A percentile compares a stretch with the other conserved stretches of the same genome.
phyloP scores from a whole-genome alignment of 129 eudicot species.

The Dittrichia graveolens region DNA sequence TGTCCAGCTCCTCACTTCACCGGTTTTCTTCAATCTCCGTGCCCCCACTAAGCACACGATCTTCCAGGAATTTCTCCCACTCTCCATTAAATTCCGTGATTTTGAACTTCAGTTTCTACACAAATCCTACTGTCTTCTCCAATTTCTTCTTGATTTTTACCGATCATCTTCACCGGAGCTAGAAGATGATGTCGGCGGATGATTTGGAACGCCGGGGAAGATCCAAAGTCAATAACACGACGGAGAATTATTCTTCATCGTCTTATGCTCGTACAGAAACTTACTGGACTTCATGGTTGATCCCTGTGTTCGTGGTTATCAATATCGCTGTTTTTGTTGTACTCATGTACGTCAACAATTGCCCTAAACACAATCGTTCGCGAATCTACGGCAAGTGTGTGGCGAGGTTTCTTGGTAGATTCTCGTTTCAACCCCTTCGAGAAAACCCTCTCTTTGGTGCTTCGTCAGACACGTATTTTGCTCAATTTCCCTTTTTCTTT shows the following conservation, averaged over 20 bases:
- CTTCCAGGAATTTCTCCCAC: conserved; percentile 20
- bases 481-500: not conserved
- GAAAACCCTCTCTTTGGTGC: conserved; percentile 88
- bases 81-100: not conserved
- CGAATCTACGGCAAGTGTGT: conserved; percentile 48
- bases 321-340: conserved; percentile 64
- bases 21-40: not conserved
- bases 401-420: conserved; percentile 67
- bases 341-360: conserved; percentile 65
- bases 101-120: not conserved
- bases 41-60: conserved; percentile 23
- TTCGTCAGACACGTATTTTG: conserved; percentile 61
- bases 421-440: conserved; percentile 70
- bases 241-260: conserved; percentile 17
- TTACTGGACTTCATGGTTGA: conserved; percentile 75
- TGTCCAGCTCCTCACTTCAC: not conserved
- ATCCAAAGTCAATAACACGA: conserved; percentile 22
- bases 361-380: conserved; percentile 51
- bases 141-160: not conserved
- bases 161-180: not conserved
- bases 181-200: conserved; percentile 29
- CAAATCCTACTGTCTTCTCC: not conserved
- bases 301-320: conserved; percentile 62
- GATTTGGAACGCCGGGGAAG: conserved; percentile 54
- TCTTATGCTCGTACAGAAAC: conserved; percentile 31